A percentile compares a stretch with the other conserved stretches of the same genome.
Evolutionary conservation across 768 basidiomycete species (phyloP).

Genomic region (Mycena capillaripes): DNA sequence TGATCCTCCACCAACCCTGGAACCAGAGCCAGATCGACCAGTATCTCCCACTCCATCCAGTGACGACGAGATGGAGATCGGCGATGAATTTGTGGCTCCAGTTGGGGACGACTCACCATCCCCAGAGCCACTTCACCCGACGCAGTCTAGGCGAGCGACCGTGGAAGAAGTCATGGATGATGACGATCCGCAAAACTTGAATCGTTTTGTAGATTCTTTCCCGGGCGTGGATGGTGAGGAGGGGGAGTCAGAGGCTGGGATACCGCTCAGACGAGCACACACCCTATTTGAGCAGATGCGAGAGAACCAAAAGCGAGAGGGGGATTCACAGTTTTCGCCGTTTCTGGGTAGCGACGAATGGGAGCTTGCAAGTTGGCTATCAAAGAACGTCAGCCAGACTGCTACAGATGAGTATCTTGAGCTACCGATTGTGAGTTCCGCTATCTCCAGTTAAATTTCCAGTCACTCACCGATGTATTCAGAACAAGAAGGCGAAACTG

Average conservation of each 20-base stretch:
- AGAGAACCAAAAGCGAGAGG: neutral
- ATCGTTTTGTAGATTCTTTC: too few relatives aligned
- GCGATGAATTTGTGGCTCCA: neutral
- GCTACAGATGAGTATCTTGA: slow-evolving; percentile 47
- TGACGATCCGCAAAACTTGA: neutral
- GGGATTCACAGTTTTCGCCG: slow-evolving; percentile 37
- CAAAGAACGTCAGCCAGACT: slow-evolving; percentile 40
- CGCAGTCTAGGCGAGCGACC: neutral
- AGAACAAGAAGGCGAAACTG: slow-evolving; percentile 3
- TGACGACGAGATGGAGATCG: neutral
- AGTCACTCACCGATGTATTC: neutral
- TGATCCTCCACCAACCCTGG: too few relatives aligned
- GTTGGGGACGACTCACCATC: neutral
- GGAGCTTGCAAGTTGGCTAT: slow-evolving; percentile 44
- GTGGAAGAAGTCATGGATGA: neutral
- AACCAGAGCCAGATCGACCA: too few relatives aligned
- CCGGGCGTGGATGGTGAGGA: neutral
- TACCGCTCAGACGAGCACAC: neutral
- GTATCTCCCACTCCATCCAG: too few relatives aligned
- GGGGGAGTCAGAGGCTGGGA: neutral
- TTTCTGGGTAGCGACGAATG: slow-evolving; percentile 44
- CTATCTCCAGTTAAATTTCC: too few relatives aligned
- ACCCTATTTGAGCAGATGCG: neutral
- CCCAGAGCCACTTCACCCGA: neutral
- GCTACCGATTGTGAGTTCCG: slow-evolving; percentile 23